Conservation (phyloP, 176 grass and related monocot genomes). For the Areca catechu region DNA sequence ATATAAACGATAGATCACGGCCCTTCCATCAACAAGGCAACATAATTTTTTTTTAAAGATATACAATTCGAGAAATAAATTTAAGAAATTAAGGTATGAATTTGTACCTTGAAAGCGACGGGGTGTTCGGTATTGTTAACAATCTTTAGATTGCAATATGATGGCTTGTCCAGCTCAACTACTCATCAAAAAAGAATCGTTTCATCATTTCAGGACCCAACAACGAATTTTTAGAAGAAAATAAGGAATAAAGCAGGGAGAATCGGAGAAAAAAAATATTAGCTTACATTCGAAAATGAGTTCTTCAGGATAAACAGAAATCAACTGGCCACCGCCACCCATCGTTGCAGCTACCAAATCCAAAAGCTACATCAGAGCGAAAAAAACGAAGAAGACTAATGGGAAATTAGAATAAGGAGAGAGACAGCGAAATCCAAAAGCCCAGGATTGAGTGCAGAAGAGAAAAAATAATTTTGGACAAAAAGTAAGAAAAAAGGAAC, state of each 20-base stretch:
- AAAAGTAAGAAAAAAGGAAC: conserved; percentile 9
- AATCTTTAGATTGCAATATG: conserved; percentile 92
- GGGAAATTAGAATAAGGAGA: too few species aligned
- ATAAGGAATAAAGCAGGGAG: conserved; percentile 3
- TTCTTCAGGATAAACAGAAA: conserved; percentile 83
- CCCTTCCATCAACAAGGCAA: too few species aligned
- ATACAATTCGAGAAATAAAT: too few species aligned
- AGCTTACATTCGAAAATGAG: conserved; percentile 80
- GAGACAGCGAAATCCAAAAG: too few species aligned
- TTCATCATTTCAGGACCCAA: conserved; percentile 2
- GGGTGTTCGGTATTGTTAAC: conserved; percentile 96
- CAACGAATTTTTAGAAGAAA: conserved; percentile 6
- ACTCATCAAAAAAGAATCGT: conserved; percentile 17
- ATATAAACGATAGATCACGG: too few species aligned
- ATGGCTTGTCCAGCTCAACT: conserved; percentile 95
- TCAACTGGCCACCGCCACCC: conserved; percentile 64
- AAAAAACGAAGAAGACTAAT: conserved; percentile 23
- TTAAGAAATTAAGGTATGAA: too few species aligned
- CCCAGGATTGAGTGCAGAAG: neutral
- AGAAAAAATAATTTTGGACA: conserved; percentile 4
- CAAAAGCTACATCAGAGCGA: neutral
- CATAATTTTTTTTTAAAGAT: too few species aligned
- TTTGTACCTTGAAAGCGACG: conserved; percentile 85
- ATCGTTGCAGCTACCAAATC: conserved; percentile 29
- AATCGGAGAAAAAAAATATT: neutral